Base-by-base conservation (phyloP, 768 basidiomycete genomes). In the Macrolepiota dolichaula region DNA sequence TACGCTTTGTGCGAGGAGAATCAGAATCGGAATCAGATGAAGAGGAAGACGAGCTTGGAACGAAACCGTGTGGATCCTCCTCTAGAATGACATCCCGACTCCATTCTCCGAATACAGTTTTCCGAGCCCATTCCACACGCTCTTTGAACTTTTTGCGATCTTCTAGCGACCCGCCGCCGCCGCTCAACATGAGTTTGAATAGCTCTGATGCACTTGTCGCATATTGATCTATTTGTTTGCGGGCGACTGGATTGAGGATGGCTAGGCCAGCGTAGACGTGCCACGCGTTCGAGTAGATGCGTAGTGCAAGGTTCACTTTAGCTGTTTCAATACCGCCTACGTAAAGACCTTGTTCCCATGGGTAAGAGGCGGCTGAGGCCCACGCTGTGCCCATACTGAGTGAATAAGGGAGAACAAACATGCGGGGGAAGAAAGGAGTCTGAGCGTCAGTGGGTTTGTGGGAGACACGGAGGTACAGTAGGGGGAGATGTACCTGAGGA, bases 211-310 rank as follows among this genome's bases (percentile, higher is more conserved):
- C 85, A 68, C 88, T 90, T 61, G 84, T 83, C 2, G 96, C 88
- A 70, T 88, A 99, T 65, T 96, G 94, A 66, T 97, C 83, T 65
- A 99, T 98, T 71, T 98, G 96, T 1, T 81, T 72, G 44, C 84
- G 84, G 0, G 97, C 97, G 11, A 83, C 87, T 4, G 97, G 96
- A 73, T 99, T 98, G 63, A 99, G 84, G 71, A 98, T 93, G 0
- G 96, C 96, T n/a, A 99, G 84, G 1, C 97, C 96, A 13, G 96
- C 96, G 72, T 99, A 99, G 69, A 99, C 96, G 75, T 99, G 96
- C 95, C 95, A 99, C 63, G 94, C 90, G 73, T 95, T 97, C 47
- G 93, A 84, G 74, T 98, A 99, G 68, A 99, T 98, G 0, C 97
- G 92, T 19, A 97, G 84, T 64, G 91, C 87, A 73, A 98, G 89